These are phyloP conservation scores for Beauveria sp. DNA, from an alignment of 2,329 filamentous ascomycete genomes.

Conservation along the genomic window DNA sequence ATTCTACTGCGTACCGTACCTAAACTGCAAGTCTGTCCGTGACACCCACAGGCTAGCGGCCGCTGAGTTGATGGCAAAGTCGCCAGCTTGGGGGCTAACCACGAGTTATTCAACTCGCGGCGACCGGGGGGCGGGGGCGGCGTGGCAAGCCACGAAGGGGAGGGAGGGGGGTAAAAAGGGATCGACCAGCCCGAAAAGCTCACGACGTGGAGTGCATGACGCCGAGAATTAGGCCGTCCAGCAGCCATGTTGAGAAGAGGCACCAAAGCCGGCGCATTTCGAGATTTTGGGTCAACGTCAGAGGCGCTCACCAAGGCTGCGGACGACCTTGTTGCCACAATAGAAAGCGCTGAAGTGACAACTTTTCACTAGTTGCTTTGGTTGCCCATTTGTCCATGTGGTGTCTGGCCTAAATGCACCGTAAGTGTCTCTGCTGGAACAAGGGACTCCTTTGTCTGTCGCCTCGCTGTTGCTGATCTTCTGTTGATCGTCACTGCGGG, in stretches of 20 bases:
- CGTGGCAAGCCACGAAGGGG: neutral
- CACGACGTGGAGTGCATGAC: conserved; percentile 15
- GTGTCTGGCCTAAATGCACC: neutral
- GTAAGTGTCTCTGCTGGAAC: neutral
- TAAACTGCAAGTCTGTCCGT: too few relatives aligned
- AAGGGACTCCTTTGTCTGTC: neutral
- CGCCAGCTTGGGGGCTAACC: conserved; percentile 1
- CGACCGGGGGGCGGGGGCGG: neutral
- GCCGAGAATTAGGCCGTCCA: conserved; percentile 17
- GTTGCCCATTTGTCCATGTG: neutral
- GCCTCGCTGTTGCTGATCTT: neutral
- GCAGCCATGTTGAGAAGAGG: neutral
- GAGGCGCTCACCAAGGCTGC: neutral
- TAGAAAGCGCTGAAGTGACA: too few relatives aligned
- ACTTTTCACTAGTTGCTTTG: too few relatives aligned
- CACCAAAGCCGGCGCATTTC: neutral
- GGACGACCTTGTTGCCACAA: neutral
- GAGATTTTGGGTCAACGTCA: neutral
- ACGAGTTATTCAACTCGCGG: neutral
- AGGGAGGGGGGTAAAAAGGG: neutral
- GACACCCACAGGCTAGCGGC: too few relatives aligned
- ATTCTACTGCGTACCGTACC: too few relatives aligned
- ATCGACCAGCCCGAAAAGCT: conserved; percentile 6
- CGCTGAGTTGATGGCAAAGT: neutral
- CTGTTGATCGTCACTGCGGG: conserved; percentile 6